Evolutionary conservation across 1,284 basidiomycete species (phyloP).

Genomic region (Cerrena zonata): DNA sequence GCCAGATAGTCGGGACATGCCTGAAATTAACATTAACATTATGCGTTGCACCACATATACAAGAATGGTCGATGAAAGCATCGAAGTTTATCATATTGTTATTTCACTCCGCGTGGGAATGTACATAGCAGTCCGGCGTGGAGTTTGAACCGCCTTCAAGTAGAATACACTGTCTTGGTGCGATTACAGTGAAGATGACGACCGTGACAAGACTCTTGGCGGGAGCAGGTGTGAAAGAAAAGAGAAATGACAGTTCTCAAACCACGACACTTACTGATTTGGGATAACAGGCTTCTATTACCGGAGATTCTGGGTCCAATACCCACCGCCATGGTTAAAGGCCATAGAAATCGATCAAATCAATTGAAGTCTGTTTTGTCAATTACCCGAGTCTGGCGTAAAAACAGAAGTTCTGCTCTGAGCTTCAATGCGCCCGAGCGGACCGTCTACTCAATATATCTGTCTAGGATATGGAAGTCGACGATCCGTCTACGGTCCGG

Average conservation of each 20-base stretch:
- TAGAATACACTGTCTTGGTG: too few species aligned
- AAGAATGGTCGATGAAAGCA: too few species aligned
- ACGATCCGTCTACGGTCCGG: neutral
- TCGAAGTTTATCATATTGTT: too few species aligned
- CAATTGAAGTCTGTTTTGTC: neutral
- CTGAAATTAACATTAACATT: too few species aligned
- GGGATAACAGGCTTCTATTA: neutral
- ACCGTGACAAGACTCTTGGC: neutral
- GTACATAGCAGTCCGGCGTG: neutral
- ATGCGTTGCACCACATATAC: too few species aligned
- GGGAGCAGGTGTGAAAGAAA: neutral
- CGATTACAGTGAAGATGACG: too few species aligned
- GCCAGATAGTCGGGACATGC: neutral
- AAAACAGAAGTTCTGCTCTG: neutral
- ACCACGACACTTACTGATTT: neutral
- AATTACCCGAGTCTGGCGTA: neutral
- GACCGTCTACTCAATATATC: neutral
- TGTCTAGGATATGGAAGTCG: constrained; percentile 3
- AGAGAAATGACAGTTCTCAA: neutral
- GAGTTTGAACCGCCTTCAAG: too few species aligned
- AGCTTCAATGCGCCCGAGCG: neutral
- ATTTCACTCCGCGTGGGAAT: neutral
- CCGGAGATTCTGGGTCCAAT: neutral
- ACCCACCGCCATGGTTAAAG: neutral
- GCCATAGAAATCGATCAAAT: neutral